Conservation (phyloP, 2,329 filamentous ascomycete species). For the Plenodomus lindquistii region DNA sequence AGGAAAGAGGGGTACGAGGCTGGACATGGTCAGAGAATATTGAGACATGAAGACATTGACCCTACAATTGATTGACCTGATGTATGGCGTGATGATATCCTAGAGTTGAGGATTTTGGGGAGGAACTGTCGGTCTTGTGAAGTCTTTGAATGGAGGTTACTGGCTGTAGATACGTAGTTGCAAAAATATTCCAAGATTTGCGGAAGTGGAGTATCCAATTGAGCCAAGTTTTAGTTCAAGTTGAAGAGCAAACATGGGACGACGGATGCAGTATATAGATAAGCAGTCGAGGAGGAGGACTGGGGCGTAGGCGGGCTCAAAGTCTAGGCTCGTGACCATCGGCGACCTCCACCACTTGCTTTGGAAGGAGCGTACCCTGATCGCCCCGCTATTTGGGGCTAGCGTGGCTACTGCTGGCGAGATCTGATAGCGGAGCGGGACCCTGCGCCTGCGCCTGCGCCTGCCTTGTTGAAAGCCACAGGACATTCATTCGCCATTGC, state of each 20-base stretch:
- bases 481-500: not conserved
- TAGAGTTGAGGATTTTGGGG: not conserved
- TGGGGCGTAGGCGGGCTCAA: slow-evolving; percentile 17
- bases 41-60: not conserved
- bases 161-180: not conserved
- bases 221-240: slow-evolving; percentile 12
- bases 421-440: slow-evolving; percentile 15
- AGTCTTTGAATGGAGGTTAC: not conserved
- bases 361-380: slow-evolving; percentile 23
- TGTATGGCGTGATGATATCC: not conserved
- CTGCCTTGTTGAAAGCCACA: not conserved
- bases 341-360: slow-evolving; percentile 34
- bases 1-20: slow-evolving; percentile 7
- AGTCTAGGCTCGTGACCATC: slow-evolving; percentile 40
- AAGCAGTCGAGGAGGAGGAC: slow-evolving; percentile 21
- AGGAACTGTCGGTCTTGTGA: not conserved
- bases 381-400: slow-evolving; percentile 20
- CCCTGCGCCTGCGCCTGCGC: slow-evolving; percentile 22
- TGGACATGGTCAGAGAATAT: slow-evolving; percentile 2
- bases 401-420: slow-evolving; percentile 15
- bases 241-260: slow-evolving; percentile 11
- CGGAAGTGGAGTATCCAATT: slow-evolving; percentile 12
- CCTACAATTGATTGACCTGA: not conserved
- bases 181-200: not conserved
- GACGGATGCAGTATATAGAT: slow-evolving; percentile 22